Conservation (phyloP, 169 alveolate genomes). For the Neospora caninum region DNA sequence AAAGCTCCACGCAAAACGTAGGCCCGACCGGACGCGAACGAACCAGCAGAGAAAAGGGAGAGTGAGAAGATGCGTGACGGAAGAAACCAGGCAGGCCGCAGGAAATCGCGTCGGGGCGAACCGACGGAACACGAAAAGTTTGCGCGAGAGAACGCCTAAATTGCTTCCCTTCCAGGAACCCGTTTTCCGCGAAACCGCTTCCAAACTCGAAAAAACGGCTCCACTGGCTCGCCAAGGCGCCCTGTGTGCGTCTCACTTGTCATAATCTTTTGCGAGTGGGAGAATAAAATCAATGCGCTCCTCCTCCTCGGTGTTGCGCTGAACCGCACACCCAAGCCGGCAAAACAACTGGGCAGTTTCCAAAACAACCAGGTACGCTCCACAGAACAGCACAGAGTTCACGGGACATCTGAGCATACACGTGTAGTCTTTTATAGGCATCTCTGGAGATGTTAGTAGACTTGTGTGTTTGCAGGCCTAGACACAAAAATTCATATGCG, state of each 20-base stretch:
- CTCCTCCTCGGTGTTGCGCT: constrained; percentile 62
- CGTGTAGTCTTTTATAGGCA: too few relatives aligned
- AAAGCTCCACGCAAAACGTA: neutral
- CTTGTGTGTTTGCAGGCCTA: too few relatives aligned
- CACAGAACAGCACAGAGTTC: neutral
- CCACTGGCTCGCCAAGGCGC: neutral
- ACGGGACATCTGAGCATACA: neutral
- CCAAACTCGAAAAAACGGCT: too few relatives aligned
- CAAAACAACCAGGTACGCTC: neutral
- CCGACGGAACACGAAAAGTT: too few relatives aligned
- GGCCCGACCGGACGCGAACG: neutral
- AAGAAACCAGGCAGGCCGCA: too few relatives aligned
- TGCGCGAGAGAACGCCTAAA: too few relatives aligned
- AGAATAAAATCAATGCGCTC: constrained; percentile 66
- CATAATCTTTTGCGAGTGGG: constrained; percentile 66
- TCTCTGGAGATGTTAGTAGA: too few relatives aligned
- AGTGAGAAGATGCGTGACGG: neutral
- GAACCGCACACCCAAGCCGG: too few relatives aligned
- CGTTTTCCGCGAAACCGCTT: too few relatives aligned
- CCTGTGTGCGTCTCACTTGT: constrained; percentile 64
- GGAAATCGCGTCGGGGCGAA: too few relatives aligned
- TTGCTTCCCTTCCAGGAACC: too few relatives aligned
- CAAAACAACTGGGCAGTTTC: neutral
- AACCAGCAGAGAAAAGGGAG: neutral
- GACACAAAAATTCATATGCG: neutral